Conservation (phyloP, 805 yeast species). For the Cyberlindnera subsufficiens region DNA sequence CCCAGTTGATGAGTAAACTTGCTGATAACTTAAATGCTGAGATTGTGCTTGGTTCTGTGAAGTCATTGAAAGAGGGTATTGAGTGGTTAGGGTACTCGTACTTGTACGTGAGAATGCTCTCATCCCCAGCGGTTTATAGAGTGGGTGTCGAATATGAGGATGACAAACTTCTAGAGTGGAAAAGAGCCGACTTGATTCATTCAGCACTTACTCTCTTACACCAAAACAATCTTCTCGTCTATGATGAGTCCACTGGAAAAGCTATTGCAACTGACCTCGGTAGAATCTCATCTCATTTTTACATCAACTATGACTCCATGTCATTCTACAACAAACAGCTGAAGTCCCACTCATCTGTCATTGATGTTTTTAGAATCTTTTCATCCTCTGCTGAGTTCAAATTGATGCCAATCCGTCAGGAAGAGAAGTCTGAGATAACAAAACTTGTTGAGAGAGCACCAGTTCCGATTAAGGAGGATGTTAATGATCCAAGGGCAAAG, state of each 20-base stretch:
- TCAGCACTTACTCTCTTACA: slow-evolving; percentile 64
- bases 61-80: slow-evolving; percentile 57
- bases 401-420: slow-evolving; percentile 77
- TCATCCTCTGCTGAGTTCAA: slow-evolving; percentile 81
- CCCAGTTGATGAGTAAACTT: slow-evolving; percentile 66
- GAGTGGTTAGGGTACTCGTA: slow-evolving; percentile 80
- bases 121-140: slow-evolving; percentile 67
- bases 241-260: slow-evolving; percentile 42
- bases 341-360: slow-evolving; percentile 57
- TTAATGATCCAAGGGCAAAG: slow-evolving; percentile 71
- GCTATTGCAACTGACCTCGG: slow-evolving; percentile 69
- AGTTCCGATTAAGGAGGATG: slow-evolving; percentile 72
- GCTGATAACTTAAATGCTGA: slow-evolving; percentile 85
- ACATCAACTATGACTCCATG: slow-evolving; percentile 73
- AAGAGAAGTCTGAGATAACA: slow-evolving; percentile 70
- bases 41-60: slow-evolving; percentile 65
- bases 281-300: slow-evolving; percentile 77
- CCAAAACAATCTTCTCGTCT: slow-evolving; percentile 51
- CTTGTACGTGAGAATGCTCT: slow-evolving; percentile 70
- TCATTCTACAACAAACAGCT: slow-evolving; percentile 56
- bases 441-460: slow-evolving; percentile 73
- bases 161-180: slow-evolving; percentile 42
- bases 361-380: slow-evolving; percentile 75
- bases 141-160: slow-evolving; percentile 60
- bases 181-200: slow-evolving; percentile 64